Base-by-base conservation (phyloP, 192 early-diverging fungal genomes). In the Podochytrium sp. region DNA sequence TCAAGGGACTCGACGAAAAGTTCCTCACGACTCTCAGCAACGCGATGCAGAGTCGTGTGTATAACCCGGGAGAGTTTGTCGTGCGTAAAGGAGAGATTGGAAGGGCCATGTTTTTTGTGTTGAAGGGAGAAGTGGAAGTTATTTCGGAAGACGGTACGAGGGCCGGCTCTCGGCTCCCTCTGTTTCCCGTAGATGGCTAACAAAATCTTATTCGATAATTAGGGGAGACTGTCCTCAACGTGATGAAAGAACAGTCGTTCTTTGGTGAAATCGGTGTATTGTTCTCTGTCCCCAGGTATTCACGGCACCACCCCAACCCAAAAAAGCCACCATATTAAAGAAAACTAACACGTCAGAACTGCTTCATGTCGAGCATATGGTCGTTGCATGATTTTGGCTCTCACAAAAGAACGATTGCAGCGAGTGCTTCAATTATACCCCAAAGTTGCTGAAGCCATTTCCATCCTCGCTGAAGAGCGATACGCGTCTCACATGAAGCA, bases 181-280 rank as follows among this genome's bases (percentile, higher is more conserved):
- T n/a, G 1, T 1, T 1, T 49, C 23, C 23, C 23, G 16, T 49
- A 20, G n/a, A n/a, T n/a, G n/a, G n/a, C n/a, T n/a, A n/a, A n/a
- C n/a, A n/a, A n/a, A n/a, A 58, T 61, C 34, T 71, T 10, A 33
- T 71, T 3, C 51, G 12, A n/a, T 40, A 74, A 20, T 29, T 23
- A 83, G 81, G 80, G 16, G 83, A 84, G 66, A 80, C 81, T 14
- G 72, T 84, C 49, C 65, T 84, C 52, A 83, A 83, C 68, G 76
- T 84, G 34, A 83, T 92, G 74, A 81, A 84, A 35, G 84, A 91
- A 71, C 83, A 87, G 50, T 86, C 84, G 32, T 93, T 92, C 78
- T 93, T 93, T 71, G 91, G 91, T n/a, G 91, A 93, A 67, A 90
- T 93, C 27, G 91, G 91, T 10, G 89, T 93, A 1, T 76, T 93